A percentile compares a stretch with the other conserved stretches of the same genome.
Conservation (phyloP, 2,329 filamentous ascomycete genomes). For the Dothistroma septosporum region DNA sequence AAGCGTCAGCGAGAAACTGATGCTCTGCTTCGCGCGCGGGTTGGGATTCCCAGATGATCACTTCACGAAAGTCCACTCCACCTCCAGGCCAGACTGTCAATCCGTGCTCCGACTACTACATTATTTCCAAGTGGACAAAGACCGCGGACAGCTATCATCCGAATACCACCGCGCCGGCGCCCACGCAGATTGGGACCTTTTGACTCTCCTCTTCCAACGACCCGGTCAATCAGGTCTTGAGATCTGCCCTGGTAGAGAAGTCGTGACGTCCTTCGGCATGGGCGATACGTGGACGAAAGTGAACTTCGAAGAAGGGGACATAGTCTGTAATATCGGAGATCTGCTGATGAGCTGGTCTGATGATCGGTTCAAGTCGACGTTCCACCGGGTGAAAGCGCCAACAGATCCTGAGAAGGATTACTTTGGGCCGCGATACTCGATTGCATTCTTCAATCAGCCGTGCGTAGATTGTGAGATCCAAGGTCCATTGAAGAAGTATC, state of each 20-base stretch:
- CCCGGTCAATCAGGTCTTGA: too few species aligned
- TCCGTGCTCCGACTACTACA: too few species aligned
- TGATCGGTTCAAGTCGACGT: conserved; percentile 63
- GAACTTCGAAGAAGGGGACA: conserved; percentile 51
- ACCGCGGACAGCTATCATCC: too few species aligned
- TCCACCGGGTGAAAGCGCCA: conserved; percentile 61
- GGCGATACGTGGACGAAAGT: conserved; percentile 62
- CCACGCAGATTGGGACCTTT: too few species aligned
- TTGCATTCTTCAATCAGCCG: conserved; percentile 65
- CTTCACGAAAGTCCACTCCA: too few species aligned
- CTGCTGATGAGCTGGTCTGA: conserved; percentile 64
- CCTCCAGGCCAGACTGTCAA: too few species aligned
- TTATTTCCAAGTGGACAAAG: too few species aligned
- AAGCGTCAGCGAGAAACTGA: too few species aligned
- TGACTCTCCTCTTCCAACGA: too few species aligned
- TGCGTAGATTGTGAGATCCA: conserved; percentile 56
- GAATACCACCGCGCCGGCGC: too few species aligned
- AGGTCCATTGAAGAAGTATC: conserved; percentile 60
- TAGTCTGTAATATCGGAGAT: conserved; percentile 64
- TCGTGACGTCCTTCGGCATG: conserved; percentile 55
- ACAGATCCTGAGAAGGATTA: conserved; percentile 48
- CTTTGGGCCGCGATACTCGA: conserved; percentile 59
- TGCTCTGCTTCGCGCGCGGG: too few species aligned
- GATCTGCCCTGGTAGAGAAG: conserved; percentile 60
- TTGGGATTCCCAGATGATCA: too few species aligned